phyloP scores from a whole-genome alignment of 2,329 filamentous ascomycete species.

The Monosporascus ibericus region DNA sequence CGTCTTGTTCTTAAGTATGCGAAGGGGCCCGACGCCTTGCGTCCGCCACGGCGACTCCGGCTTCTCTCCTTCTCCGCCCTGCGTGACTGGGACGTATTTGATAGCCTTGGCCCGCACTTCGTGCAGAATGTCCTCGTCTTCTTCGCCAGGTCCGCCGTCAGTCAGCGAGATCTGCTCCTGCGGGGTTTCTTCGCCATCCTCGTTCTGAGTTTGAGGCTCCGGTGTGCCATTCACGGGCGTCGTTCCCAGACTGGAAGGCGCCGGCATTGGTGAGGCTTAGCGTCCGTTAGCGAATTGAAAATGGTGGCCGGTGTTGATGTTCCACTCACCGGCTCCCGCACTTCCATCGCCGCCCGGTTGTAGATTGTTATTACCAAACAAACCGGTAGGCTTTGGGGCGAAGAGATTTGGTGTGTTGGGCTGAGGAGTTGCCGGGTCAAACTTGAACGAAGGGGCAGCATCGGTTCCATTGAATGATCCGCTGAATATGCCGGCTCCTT shows the following conservation, averaged over 20 bases:
- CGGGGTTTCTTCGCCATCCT: conserved; percentile 44
- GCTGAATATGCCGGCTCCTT: conserved; percentile 17
- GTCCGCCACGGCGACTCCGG: conserved; percentile 59
- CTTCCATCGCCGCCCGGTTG: conserved; percentile 30
- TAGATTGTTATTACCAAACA: conserved; percentile 13
- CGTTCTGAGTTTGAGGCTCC: conserved; percentile 44
- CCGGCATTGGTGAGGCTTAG: conserved; percentile 37
- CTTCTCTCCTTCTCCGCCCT: conserved; percentile 40
- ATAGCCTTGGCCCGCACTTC: conserved; percentile 66
- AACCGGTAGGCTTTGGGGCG: conserved; percentile 22
- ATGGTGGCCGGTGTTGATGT: background rate
- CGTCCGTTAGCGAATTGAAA: conserved; percentile 5
- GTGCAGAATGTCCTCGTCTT: conserved; percentile 64
- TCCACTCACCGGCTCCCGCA: conserved; percentile 36
- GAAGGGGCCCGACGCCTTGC: conserved; percentile 65
- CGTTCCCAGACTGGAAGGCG: conserved; percentile 54
- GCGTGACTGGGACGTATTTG: conserved; percentile 47
- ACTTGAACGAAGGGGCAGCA: conserved; percentile 31
- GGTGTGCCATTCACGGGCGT: conserved; percentile 54
- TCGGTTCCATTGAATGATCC: conserved; percentile 19
- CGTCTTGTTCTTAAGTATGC: conserved; percentile 67
- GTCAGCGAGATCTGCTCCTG: conserved; percentile 68
- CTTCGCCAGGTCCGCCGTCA: conserved; percentile 60
- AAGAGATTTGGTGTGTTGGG: conserved; percentile 20
- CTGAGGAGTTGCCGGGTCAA: conserved; percentile 25